A percentile compares a stretch with the other conserved stretches of the same genome.
Evolutionary conservation across 129 eudicot species (phyloP).

Genomic region (Helichrysum umbraculigerum): DNA sequence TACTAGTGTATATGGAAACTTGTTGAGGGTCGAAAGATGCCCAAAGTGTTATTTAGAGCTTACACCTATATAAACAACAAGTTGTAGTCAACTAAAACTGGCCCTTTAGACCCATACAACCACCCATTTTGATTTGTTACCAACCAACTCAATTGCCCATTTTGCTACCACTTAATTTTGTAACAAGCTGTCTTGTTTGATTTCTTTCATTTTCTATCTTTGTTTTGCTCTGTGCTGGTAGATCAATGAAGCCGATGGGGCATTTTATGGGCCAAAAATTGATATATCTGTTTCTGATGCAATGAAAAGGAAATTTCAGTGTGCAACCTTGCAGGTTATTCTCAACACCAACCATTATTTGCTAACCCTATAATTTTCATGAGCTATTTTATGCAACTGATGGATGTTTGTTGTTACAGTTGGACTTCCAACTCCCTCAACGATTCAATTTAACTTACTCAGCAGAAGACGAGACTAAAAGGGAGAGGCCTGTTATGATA

Average conservation of each 20-base stretch:
- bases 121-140: not conserved
- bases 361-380: not conserved
- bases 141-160: not conserved
- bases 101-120: not conserved
- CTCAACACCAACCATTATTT: not conserved
- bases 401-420: conserved; percentile 42
- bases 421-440: conserved; percentile 92
- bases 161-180: not conserved
- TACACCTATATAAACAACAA: not conserved
- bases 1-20: too few species aligned
- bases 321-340: conserved; percentile 91
- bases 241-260: conserved; percentile 97
- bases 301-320: conserved; percentile 88
- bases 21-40: not conserved
- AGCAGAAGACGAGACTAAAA: conserved; percentile 79
- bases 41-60: not conserved
- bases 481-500: conserved; percentile 95
- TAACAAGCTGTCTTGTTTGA: not conserved
- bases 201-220: not conserved
- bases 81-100: not conserved
- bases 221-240: conserved; percentile 7
- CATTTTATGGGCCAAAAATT: conserved; percentile 98
- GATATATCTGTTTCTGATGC: conserved; percentile 97
- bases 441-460: conserved; percentile 78
- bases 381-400: conserved; percentile 10